Base-by-base conservation (phyloP, 2,329 filamentous ascomycete genomes). In the Pyrenochaeta sp. region DNA sequence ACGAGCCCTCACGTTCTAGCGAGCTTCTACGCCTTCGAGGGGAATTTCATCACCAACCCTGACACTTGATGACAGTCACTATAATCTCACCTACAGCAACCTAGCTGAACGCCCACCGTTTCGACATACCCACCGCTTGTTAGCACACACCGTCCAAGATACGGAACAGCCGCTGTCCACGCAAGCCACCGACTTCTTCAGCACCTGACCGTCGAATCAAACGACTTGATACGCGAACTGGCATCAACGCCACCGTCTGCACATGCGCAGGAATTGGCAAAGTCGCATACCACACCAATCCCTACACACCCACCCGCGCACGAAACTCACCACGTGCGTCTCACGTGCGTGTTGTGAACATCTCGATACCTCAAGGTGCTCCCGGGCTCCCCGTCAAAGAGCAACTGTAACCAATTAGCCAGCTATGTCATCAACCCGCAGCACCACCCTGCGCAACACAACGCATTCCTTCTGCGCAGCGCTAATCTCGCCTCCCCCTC, bases 401-500 rank as follows among this genome's bases (percentile, higher is more conserved):
- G 28, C 50, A 28, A 51, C 47, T 45, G 9, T 52, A 4, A 27
- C 15, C 5, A 32, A 7, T 24, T 27, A 50, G 28, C 42, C 30
- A 47, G 32, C 37, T 50, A 68, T 69, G 64, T 49, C 52, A 32
- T 57, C 62, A 45, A 52, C 44, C 32, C 63, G 59, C 27, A 66
- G 50, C 45, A 50, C 55, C 27, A 52, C 57, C 3, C 66, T 77
- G 12, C 71, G 73, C 37, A 61, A 53, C 28, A 58, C 59, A 46
- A 62, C 69, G 9, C 63, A 72, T 48, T 50, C 58, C 7, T 77
- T 77, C 57, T 76, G 73, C 63, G 25, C 58, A 44, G 68, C 73
- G 12, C 65, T 76, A 37, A 36, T 76, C 28, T 55, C 63, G 10
- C 69, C 67, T 7, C 69, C 69, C 12, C 30, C 67, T 4, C 72